Evolutionary conservation across 352 stramenopile species (phyloP).

Genomic region (Globisporangium orthogonon): DNA sequence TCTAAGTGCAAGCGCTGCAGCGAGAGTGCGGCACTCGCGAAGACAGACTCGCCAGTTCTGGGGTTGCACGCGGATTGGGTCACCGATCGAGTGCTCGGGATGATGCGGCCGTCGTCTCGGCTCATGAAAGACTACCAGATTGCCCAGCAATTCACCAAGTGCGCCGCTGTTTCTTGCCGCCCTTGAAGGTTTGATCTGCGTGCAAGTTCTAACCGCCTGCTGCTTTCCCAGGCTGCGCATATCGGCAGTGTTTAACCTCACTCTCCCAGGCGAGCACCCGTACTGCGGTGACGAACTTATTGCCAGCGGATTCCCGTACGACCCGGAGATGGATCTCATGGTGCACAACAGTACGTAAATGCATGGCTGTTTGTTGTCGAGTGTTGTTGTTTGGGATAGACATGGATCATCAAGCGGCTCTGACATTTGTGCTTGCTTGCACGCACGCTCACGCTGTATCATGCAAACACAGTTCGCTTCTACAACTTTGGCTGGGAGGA

Average conservation of each 20-base stretch:
- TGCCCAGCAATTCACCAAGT: constrained; percentile 77
- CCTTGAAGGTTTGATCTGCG: not conserved
- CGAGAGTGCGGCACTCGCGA: constrained; percentile 62
- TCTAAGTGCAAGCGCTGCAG: constrained; percentile 84
- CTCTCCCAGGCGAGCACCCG: constrained; percentile 85
- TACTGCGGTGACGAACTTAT: constrained; percentile 85
- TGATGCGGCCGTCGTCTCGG: constrained; percentile 83
- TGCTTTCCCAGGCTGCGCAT: constrained; percentile 48
- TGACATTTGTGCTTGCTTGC: not conserved
- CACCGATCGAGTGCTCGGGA: constrained; percentile 79
- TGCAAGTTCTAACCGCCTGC: not conserved
- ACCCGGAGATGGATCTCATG: constrained; percentile 87
- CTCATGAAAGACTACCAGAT: constrained; percentile 83
- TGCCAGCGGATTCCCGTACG: constrained; percentile 80
- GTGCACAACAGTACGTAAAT: constrained; percentile 56
- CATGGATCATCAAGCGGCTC: not conserved
- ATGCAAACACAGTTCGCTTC: constrained; percentile 56
- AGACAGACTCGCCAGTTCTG: constrained; percentile 64
- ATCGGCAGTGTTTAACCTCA: constrained; percentile 88
- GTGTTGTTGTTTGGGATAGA: no score
- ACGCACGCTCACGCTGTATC: not conserved
- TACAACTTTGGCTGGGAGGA: constrained; percentile 91
- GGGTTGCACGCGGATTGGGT: constrained; percentile 87
- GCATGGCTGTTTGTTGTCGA: not conserved
- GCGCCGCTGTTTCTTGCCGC: not conserved